Conservation (phyloP, 169 alveolate genomes). For the Plasmodium billcollinsi region DNA sequence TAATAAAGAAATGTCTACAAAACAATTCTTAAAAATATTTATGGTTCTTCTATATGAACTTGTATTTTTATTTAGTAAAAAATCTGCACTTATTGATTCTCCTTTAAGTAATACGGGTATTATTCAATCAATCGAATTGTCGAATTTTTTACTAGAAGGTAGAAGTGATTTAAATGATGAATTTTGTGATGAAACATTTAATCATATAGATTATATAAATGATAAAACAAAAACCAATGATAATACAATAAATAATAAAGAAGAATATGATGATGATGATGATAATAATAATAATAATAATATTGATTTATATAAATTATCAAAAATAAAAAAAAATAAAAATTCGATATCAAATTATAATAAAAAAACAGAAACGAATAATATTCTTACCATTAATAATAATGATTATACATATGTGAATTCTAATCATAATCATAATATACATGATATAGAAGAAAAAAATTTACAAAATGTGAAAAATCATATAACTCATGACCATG, state of each 20-base stretch:
- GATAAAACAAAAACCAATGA: background rate
- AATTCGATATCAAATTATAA: too few species aligned
- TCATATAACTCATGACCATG: too few species aligned
- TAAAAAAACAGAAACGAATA: too few species aligned
- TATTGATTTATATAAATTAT: background rate
- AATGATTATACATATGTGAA: too few species aligned
- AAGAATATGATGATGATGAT: background rate
- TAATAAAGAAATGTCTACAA: conserved; percentile 8
- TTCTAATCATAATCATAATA: too few species aligned
- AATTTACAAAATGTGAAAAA: too few species aligned
- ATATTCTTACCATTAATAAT: too few species aligned
- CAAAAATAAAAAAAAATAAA: background rate
- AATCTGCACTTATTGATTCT: conserved; percentile 44
- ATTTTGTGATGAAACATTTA: conserved; percentile 8
- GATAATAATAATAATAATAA: background rate
- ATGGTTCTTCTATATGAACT: conserved; percentile 32
- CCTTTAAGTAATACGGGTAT: conserved; percentile 58
- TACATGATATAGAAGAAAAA: too few species aligned
- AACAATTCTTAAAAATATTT: conserved; percentile 4
- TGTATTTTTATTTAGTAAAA: conserved; percentile 32
- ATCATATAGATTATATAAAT: background rate
- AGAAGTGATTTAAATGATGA: conserved; percentile 10
- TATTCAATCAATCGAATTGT: conserved; percentile 52
- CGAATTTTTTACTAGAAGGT: conserved; percentile 49
- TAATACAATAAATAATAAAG: background rate